Evolutionary conservation across 75 land plant genomes (phyloP).

Genomic region (Pinus tabuliformis): DNA sequence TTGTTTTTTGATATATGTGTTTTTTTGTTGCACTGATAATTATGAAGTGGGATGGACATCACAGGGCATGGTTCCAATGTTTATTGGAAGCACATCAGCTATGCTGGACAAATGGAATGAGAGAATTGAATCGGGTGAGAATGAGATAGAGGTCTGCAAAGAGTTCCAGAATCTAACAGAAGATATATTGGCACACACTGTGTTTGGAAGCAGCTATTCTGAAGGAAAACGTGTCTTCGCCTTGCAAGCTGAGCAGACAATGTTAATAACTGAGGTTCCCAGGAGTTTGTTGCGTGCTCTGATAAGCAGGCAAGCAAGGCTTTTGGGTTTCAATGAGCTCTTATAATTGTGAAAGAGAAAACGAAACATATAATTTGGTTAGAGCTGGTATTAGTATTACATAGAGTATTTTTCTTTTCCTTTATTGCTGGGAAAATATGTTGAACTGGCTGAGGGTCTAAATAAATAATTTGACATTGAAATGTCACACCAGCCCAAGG

Average conservation of each 20-base stretch:
- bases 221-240: slow-evolving; percentile 37
- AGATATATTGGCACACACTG: slow-evolving; percentile 27
- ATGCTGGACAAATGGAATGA: slow-evolving; percentile 39
- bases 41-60: no score
- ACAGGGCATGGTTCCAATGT: slow-evolving; percentile 4
- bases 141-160: slow-evolving; percentile 41
- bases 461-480: no score
- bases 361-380: no score
- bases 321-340: not conserved
- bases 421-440: no score
- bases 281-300: not conserved
- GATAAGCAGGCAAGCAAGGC: not conserved
- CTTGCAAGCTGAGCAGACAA: slow-evolving; percentile 15
- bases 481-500: no score
- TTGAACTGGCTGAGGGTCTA: no score
- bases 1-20: no score
- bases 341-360: not conserved
- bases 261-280: not conserved
- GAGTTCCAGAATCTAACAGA: slow-evolving; percentile 33
- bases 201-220: slow-evolving; percentile 41
- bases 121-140: slow-evolving; percentile 9
- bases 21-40: no score
- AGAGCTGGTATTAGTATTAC: no score
- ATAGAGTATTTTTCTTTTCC: no score
- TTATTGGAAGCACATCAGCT: slow-evolving; percentile 4